phyloP scores from a whole-genome alignment of 78 protist genomes.

The Polysphondylium violaceum region DNA sequence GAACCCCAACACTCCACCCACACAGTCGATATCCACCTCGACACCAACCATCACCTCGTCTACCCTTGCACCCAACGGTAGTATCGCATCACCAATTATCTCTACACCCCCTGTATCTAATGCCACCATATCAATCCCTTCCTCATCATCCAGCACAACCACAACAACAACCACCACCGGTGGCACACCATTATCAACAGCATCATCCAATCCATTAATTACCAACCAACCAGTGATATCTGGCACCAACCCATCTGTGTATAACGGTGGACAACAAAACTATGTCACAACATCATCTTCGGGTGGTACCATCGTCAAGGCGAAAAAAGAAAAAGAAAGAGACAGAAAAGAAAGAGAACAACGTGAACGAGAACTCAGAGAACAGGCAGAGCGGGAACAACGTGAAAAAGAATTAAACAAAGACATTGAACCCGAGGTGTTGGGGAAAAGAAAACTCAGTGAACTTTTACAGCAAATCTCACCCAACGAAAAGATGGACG shows the following conservation, averaged over 20 bases:
- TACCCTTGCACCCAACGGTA: not conserved
- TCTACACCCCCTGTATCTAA: not conserved
- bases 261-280: not conserved
- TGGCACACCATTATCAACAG: too few species aligned
- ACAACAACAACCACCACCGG: not conserved
- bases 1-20: not conserved
- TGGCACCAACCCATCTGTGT: constrained; percentile 6
- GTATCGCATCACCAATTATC: not conserved
- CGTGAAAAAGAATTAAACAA: constrained; percentile 17
- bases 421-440: constrained; percentile 29
- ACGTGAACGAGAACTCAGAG: constrained; percentile 20
- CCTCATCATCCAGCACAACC: not conserved
- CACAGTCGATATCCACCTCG: not conserved
- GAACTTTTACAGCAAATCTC: constrained; percentile 65
- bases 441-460: constrained; percentile 57
- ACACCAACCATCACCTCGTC: not conserved
- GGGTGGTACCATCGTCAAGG: not conserved
- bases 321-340: constrained; percentile 46
- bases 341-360: constrained; percentile 42
- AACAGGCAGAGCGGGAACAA: constrained; percentile 10
- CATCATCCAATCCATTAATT: not conserved
- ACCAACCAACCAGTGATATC: not conserved
- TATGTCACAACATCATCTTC: not conserved
- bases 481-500: constrained; percentile 67
- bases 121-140: not conserved